These are phyloP conservation scores for Candida namnaoensis DNA, from an alignment of 805 yeast genomes.

Conservation along the genomic window DNA sequence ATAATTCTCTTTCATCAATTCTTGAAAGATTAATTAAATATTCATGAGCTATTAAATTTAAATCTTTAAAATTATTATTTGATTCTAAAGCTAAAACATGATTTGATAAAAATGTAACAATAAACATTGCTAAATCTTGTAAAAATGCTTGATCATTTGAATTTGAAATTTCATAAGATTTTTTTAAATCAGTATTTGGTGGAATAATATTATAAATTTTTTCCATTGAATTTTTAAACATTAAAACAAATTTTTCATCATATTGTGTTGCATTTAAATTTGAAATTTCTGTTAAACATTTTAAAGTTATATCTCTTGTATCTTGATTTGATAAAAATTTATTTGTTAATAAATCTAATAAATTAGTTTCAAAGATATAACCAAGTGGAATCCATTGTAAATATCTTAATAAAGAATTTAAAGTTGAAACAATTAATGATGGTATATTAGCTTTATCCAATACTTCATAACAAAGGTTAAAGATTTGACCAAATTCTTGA, in stretches of 20 bases:
- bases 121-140: slow-evolving; percentile 90
- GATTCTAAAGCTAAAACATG: slow-evolving; percentile 61
- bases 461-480: slow-evolving; percentile 88
- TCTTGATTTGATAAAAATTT: slow-evolving; percentile 74
- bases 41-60: slow-evolving; percentile 65
- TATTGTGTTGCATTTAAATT: slow-evolving; percentile 50
- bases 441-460: slow-evolving; percentile 84
- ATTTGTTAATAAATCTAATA: slow-evolving; percentile 60
- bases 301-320: slow-evolving; percentile 76
- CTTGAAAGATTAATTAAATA: slow-evolving; percentile 79
- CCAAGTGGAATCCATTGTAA: slow-evolving; percentile 92
- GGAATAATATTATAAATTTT: slow-evolving; percentile 66
- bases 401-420: slow-evolving; percentile 74
- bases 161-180: slow-evolving; percentile 65
- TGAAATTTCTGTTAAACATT: slow-evolving; percentile 90
- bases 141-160: slow-evolving; percentile 87
- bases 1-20: slow-evolving; percentile 92
- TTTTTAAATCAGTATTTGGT: slow-evolving; percentile 57
- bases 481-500: slow-evolving; percentile 87
- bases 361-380: slow-evolving; percentile 81
- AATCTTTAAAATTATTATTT: slow-evolving; percentile 43
- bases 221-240: slow-evolving; percentile 69
- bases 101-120: slow-evolving; percentile 73
- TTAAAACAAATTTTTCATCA: slow-evolving; percentile 50
- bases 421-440: slow-evolving; percentile 74